Conservation (phyloP, 345 rosid genomes). For the Populus simonii region DNA sequence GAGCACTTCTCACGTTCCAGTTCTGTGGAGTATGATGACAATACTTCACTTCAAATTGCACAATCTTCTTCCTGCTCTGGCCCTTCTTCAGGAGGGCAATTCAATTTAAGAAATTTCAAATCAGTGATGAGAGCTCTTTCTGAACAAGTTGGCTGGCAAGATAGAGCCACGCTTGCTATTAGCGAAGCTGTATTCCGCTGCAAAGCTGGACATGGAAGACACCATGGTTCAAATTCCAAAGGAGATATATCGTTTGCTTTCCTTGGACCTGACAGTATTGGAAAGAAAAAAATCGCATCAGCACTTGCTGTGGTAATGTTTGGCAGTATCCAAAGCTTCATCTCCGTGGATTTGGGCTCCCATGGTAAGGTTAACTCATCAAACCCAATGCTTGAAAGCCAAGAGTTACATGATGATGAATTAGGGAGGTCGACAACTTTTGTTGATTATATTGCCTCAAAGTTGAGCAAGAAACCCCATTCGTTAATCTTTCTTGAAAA, state of each 20-base stretch:
- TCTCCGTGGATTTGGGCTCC: conserved; percentile 49
- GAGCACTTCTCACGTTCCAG: conserved; percentile 20
- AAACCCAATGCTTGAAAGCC: conserved; percentile 24
- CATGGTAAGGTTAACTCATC: conserved; percentile 20
- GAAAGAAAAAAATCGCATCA: conserved; percentile 61
- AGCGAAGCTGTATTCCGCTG: conserved; percentile 46
- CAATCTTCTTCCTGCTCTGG: conserved; percentile 26
- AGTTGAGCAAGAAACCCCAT: conserved; percentile 47
- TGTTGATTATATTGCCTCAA: conserved; percentile 47
- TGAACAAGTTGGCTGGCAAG: conserved; percentile 58
- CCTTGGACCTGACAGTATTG: conserved; percentile 67
- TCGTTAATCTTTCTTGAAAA: conserved; percentile 63
- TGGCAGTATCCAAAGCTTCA: conserved; percentile 39
- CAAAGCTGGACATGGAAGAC: conserved; percentile 37
- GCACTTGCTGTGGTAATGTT: conserved; percentile 54
- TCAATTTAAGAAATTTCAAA: conserved; percentile 41
- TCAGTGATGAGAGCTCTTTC: conserved; percentile 42
- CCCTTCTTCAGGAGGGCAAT: conserved; percentile 23
- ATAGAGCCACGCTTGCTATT: conserved; percentile 50
- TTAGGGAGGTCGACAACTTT: conserved; percentile 46
- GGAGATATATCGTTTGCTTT: conserved; percentile 60
- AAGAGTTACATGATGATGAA: conserved; percentile 26
- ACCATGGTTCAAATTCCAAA: conserved; percentile 19
- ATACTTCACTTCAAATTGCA: conserved; percentile 18
- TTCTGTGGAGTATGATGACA: conserved; percentile 32